phyloP scores from a whole-genome alignment of 163 green algal species.

The Scenedesmus sp. region DNA sequence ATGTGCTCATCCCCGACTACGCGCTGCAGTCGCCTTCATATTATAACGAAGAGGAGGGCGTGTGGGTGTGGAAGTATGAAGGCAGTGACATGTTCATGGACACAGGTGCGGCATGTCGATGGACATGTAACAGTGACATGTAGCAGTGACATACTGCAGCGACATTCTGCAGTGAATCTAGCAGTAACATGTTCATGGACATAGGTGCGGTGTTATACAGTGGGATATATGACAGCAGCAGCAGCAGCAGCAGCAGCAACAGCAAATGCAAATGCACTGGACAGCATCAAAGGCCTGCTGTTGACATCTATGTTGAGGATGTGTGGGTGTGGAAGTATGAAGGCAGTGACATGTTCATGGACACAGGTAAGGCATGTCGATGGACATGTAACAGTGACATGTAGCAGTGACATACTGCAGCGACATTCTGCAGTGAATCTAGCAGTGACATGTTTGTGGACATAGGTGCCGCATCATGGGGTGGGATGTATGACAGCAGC shows the following conservation, averaged over 20 bases:
- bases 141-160: not conserved
- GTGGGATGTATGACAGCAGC: conserved; percentile 49
- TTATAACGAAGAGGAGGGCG: conserved; percentile 76
- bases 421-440: not conserved
- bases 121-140: conserved; percentile 31
- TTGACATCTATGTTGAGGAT: conserved; percentile 77
- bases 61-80: conserved; percentile 89
- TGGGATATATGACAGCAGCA: conserved; percentile 50
- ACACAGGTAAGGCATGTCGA: conserved; percentile 51
- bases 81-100: conserved; percentile 88
- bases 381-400: conserved; percentile 48
- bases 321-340: conserved; percentile 88
- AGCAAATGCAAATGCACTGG: not conserved
- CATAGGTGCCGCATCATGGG: conserved; percentile 35
- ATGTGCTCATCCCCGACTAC: conserved; percentile 89
- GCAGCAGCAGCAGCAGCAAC: not conserved
- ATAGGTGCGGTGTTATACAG: conserved; percentile 38
- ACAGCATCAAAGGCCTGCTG: conserved; percentile 70
- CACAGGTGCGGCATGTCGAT: conserved; percentile 43
- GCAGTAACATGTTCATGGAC: conserved; percentile 62
- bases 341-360: conserved; percentile 84
- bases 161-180: too few relatives aligned
- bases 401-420: too few relatives aligned
- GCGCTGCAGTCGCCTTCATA: conserved; percentile 75
- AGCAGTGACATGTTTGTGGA: conserved; percentile 62